These are phyloP conservation scores for Auricularia auricula-judae DNA, from an alignment of 768 basidiomycete species.

Conservation along the genomic window DNA sequence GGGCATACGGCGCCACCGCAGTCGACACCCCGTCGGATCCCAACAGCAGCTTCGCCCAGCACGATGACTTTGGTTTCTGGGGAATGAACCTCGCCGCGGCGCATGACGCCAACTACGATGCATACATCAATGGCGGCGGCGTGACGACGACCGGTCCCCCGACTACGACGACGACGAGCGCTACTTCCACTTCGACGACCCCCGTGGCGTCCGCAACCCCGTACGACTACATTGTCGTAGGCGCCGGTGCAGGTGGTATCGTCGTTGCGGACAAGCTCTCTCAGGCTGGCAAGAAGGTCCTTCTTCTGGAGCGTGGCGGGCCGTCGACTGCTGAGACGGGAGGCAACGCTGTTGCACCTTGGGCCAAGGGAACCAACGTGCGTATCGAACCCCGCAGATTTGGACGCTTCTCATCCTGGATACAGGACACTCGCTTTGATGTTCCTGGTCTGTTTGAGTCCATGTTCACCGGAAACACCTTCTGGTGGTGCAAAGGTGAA, in stretches of 20 bases:
- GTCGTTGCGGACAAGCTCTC: conserved; percentile 48
- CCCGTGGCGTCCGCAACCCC: conserved; percentile 26
- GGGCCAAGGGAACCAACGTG: conserved; percentile 18
- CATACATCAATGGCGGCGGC: conserved; percentile 36
- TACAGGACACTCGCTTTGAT: conserved; percentile 53
- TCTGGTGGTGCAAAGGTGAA: conserved; percentile 55
- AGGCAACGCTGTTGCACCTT: conserved; percentile 34
- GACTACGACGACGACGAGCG: conserved; percentile 20
- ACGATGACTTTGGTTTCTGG: conserved; percentile 55
- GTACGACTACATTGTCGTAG: conserved; percentile 32
- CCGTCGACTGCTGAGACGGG: conserved; percentile 50
- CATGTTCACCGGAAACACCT: conserved; percentile 46
- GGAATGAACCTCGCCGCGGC: conserved; percentile 44
- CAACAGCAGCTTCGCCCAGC: conserved; percentile 40
- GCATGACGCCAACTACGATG: conserved; percentile 32
- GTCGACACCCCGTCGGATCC: conserved; percentile 42
- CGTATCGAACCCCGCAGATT: not conserved
- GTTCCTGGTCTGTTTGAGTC: conserved; percentile 55
- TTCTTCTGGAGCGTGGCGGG: conserved; percentile 53
- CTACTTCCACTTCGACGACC: conserved; percentile 22
- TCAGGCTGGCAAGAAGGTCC: conserved; percentile 51
- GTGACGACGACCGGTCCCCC: conserved; percentile 21
- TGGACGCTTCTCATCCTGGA: not conserved
- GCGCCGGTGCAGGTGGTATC: conserved; percentile 48
- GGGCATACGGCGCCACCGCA: conserved; percentile 25